Evolutionary conservation across 441 rosid species (phyloP), one percentile per base, ranked within the genome.

Genomic region (Brassica hybrid): DNA sequence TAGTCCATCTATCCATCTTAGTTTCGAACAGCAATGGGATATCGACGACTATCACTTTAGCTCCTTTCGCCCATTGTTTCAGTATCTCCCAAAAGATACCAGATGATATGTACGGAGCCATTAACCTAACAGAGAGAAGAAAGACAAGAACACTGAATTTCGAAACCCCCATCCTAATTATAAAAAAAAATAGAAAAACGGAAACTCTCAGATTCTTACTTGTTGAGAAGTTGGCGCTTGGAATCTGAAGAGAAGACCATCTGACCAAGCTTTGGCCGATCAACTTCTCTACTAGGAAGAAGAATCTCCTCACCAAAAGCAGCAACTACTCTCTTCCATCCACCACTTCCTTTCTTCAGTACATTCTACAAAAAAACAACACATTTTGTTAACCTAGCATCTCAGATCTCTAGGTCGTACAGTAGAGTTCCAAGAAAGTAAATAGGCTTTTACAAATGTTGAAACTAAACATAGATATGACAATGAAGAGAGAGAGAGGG

Each of bases 21-120:
- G 86, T 92, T 84, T 92, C 96, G 7, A 92, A 90, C 80, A 92
- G 76, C 64, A 92, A 82, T n/a, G 97, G 97, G 97, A 57, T 57
- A 18, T 57, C 93, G 2, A 90, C 88, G 67, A 90, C 88, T 13
- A 92, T 86, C 48, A 92, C 87, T 75, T 86, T 86, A 67, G 74
- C 79, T 11, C 93, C 96, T 72, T 81, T 87, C 27, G 82, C 65
- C 97, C 96, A 91, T 17, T 88, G 87, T 79, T 86, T 88, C 38
- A 92, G 23, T 65, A 92, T 82, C 78, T 88, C 91, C 60, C 65
- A 59, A 69, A 89, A 80, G 68, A 92, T 92, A 67, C 93, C 94
- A 19, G 72, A 76, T n/a, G 97, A 89, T 83, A 94, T 90, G 67
- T 81, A 82, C 10, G 96, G 92, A 76, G 94, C 91, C 85, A 94